These are phyloP conservation scores for Microdochium bolleyi DNA, from an alignment of 2,329 filamentous ascomycete genomes.

Conservation along the genomic window DNA sequence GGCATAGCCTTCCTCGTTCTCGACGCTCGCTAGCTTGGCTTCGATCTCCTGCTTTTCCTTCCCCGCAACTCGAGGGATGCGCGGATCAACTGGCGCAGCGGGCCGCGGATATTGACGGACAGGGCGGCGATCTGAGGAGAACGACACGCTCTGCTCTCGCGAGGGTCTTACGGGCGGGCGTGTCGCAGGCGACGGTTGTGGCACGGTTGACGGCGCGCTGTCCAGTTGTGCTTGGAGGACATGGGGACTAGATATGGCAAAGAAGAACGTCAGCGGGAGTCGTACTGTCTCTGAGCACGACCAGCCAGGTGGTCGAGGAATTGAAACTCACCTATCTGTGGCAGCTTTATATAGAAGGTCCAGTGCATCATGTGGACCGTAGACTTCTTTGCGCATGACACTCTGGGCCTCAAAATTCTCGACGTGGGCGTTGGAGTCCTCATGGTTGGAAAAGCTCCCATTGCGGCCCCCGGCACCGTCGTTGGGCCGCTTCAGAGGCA, in stretches of 20 bases:
- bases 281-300: too few species aligned
- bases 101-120: conserved; percentile 14
- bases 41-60: conserved; percentile 27
- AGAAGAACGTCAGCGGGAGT: not conserved
- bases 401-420: conserved; percentile 58
- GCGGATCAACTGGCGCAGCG: conserved; percentile 21
- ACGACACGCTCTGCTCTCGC: conserved; percentile 8
- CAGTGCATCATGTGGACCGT: conserved; percentile 86
- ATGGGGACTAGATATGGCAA: conserved; percentile 13
- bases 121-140: conserved; percentile 11
- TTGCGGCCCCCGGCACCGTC: conserved; percentile 18
- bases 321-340: conserved; percentile 45
- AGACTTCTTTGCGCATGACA: conserved; percentile 66
- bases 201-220: conserved; percentile 12
- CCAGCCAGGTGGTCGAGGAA: not conserved
- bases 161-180: conserved; percentile 12
- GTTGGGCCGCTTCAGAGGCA: conserved; percentile 58
- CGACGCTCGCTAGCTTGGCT: conserved; percentile 29
- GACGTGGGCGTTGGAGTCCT: conserved; percentile 52
- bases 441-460: conserved; percentile 17
- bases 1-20: conserved; percentile 47
- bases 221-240: conserved; percentile 15
- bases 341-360: conserved; percentile 87
- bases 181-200: conserved; percentile 13
- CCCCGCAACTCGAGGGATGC: conserved; percentile 12